phyloP scores from a whole-genome alignment of 139 green algal species.

The Closterium sp. region DNA sequence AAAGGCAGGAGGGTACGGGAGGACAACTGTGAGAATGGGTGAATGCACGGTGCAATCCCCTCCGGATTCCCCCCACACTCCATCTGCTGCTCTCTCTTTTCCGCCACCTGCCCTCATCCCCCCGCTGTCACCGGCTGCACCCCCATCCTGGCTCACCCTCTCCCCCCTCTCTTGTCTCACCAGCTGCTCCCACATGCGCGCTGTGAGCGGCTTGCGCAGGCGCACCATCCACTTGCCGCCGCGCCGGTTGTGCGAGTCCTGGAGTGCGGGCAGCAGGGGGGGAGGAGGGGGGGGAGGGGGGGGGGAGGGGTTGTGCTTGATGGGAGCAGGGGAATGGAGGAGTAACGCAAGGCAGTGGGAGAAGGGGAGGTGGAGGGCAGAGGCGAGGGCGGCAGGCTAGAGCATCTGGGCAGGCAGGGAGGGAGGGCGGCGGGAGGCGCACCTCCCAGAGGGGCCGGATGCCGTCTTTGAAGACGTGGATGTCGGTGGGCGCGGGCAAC shows the following conservation, averaged over 20 bases:
- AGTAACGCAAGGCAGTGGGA: too few relatives aligned
- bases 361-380: neutral
- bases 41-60: too few relatives aligned
- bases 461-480: slow-evolving; percentile 49
- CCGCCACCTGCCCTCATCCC: too few relatives aligned
- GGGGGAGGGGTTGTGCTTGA: neutral
- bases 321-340: too few relatives aligned
- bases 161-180: neutral
- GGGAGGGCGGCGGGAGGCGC: neutral
- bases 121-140: too few relatives aligned
- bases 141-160: too few relatives aligned
- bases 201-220: slow-evolving; percentile 24
- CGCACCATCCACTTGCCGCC: slow-evolving; percentile 49
- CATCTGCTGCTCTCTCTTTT: too few relatives aligned
- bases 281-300: neutral
- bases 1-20: too few relatives aligned
- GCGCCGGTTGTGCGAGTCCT: slow-evolving; percentile 26
- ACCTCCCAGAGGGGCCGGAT: slow-evolving; percentile 52
- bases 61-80: too few relatives aligned
- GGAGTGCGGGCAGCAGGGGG: neutral
- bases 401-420: neutral
- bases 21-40: too few relatives aligned
- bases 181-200: slow-evolving; percentile 25
- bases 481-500: slow-evolving; percentile 32
- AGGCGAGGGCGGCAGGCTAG: neutral